These are phyloP conservation scores for Talaromyces pinophilus DNA, from an alignment of 2,329 filamentous ascomycete species.

Conservation along the genomic window DNA sequence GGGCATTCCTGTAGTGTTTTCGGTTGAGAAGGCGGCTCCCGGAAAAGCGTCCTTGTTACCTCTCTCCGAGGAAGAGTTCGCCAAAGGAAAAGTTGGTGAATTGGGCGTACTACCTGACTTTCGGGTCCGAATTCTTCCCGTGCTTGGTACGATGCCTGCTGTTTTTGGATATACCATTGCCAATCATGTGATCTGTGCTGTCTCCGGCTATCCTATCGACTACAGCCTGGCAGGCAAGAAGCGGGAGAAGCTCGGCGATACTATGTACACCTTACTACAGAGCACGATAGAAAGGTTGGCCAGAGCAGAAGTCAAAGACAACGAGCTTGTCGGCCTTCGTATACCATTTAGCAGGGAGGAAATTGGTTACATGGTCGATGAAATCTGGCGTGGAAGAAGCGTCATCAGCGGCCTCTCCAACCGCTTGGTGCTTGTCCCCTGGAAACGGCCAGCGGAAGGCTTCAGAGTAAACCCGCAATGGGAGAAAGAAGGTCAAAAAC, in stretches of 20 bases:
- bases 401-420: slow-evolving; percentile 79
- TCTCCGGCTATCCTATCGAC: slow-evolving; percentile 74
- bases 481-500: slow-evolving; percentile 69
- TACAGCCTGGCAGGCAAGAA: slow-evolving; percentile 80
- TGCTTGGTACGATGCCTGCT: slow-evolving; percentile 94
- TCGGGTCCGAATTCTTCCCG: slow-evolving; percentile 88
- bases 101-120: slow-evolving; percentile 90
- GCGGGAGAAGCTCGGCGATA: slow-evolving; percentile 89
- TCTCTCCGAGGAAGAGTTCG: slow-evolving; percentile 81
- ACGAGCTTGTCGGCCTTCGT: slow-evolving; percentile 67
- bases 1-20: slow-evolving; percentile 90
- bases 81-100: slow-evolving; percentile 82
- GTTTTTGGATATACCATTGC: slow-evolving; percentile 90
- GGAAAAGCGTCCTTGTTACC: slow-evolving; percentile 90
- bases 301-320: slow-evolving; percentile 49
- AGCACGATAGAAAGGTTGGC: slow-evolving; percentile 76
- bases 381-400: slow-evolving; percentile 82
- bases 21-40: slow-evolving; percentile 82
- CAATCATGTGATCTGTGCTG: slow-evolving; percentile 85
- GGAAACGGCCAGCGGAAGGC: slow-evolving; percentile 65
- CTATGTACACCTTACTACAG: slow-evolving; percentile 73
- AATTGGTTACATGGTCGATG: slow-evolving; percentile 84
- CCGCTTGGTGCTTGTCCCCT: slow-evolving; percentile 75
- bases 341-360: slow-evolving; percentile 77
- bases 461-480: slow-evolving; percentile 65